A percentile compares a stretch with the other conserved stretches of the same genome.
These are phyloP conservation scores for Penicillium flavigenum DNA, from an alignment of 495 filamentous ascomycete genomes.

Conservation along the genomic window DNA sequence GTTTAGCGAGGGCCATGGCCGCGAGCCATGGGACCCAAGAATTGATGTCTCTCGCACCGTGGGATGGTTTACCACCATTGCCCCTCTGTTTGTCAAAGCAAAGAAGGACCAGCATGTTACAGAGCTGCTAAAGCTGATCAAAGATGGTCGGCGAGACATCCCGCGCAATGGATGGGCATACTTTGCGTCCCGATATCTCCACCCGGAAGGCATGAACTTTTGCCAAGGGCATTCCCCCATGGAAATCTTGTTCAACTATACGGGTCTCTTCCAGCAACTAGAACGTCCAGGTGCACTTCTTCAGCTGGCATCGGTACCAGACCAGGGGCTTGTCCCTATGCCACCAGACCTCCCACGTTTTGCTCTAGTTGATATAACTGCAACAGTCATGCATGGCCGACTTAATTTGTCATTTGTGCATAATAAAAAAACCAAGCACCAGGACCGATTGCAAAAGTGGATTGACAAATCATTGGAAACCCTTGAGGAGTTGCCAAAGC, in stretches of 20 bases:
- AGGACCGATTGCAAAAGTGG: constrained; percentile 51
- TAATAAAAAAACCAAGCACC: constrained; percentile 50
- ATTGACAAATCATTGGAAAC: constrained; percentile 50
- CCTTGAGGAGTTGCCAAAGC: constrained; percentile 45
- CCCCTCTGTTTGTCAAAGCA: constrained; percentile 26
- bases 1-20: constrained; percentile 45
- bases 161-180: constrained; percentile 36
- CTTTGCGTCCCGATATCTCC: constrained; percentile 28
- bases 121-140: constrained; percentile 23
- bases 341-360: constrained; percentile 46
- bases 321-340: constrained; percentile 39
- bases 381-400: constrained; percentile 48
- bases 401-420: constrained; percentile 54
- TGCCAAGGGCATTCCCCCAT: constrained; percentile 33
- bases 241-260: constrained; percentile 59
- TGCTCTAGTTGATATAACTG: constrained; percentile 56
- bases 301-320: constrained; percentile 25
- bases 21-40: constrained; percentile 37
- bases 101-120: constrained; percentile 10
- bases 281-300: constrained; percentile 54
- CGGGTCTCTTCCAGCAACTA: constrained; percentile 53
- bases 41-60: constrained; percentile 42
- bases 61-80: constrained; percentile 51
- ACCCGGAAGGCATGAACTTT: constrained; percentile 21
- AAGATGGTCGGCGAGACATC: constrained; percentile 25